Percentiles rank a stretch among this genome's conserved stretches.
Evolutionary conservation across 140 eudicot species (phyloP).

Genomic region (Oenanthe javanica): DNA sequence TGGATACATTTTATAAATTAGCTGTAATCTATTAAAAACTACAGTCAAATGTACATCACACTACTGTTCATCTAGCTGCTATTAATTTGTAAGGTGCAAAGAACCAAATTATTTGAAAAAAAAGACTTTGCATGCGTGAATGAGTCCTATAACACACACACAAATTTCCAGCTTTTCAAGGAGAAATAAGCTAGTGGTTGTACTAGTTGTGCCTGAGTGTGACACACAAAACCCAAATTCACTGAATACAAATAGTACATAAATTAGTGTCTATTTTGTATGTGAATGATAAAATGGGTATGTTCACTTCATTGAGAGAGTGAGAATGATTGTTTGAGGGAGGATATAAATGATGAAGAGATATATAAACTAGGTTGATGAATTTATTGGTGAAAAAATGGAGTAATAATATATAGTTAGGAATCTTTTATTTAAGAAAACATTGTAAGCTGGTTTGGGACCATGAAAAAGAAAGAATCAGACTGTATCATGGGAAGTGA

Average conservation of each 20-base stretch:
- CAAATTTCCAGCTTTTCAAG: background rate
- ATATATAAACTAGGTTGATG: slow-evolving; percentile 5
- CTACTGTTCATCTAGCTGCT: background rate
- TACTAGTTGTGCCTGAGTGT: slow-evolving; percentile 14
- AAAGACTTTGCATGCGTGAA: background rate
- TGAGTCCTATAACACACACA: background rate
- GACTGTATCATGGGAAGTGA: slow-evolving; percentile 16
- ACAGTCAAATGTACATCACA: slow-evolving; percentile 1
- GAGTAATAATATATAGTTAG: background rate
- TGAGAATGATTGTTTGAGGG: slow-evolving; percentile 15
- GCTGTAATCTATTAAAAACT: background rate
- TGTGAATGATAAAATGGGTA: background rate
- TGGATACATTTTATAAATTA: slow-evolving; percentile 14
- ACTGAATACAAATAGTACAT: slow-evolving; percentile 1
- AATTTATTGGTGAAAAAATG: background rate
- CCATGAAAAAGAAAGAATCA: slow-evolving; percentile 13
- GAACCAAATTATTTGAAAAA: background rate
- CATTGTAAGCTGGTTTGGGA: slow-evolving; percentile 7
- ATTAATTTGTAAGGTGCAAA: background rate
- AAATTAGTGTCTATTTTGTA: slow-evolving; percentile 2
- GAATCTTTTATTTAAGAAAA: slow-evolving; percentile 3
- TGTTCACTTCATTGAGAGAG: background rate
- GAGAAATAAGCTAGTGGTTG: background rate
- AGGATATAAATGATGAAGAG: background rate
- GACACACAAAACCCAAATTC: slow-evolving; percentile 16